These are phyloP conservation scores for Diaporthe australafricana DNA, from an alignment of 2,329 filamentous ascomycete genomes.

Conservation along the genomic window DNA sequence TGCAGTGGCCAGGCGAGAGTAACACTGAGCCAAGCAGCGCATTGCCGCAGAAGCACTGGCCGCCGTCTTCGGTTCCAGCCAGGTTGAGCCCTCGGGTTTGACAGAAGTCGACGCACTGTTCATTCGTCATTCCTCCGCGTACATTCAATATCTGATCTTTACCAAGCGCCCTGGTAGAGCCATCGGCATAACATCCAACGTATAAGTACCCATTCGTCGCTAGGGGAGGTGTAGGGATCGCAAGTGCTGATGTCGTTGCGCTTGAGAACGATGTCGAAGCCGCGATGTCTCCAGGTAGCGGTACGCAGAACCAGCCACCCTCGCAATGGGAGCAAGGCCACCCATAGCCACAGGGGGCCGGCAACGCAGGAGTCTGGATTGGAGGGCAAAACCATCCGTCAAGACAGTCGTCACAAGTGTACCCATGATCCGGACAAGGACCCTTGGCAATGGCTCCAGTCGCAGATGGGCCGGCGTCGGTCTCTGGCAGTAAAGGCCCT, in stretches of 20 bases:
- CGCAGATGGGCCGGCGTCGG: not conserved
- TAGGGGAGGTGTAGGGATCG: not conserved
- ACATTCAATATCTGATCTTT: constrained; percentile 10
- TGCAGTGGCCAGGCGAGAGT: constrained; percentile 59
- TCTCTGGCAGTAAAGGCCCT: not conserved
- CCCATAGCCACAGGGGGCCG: constrained; percentile 35
- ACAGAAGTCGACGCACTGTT: constrained; percentile 60
- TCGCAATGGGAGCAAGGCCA: constrained; percentile 38
- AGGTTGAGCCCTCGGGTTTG: constrained; percentile 55
- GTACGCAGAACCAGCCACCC: constrained; percentile 36
- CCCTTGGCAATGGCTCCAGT: not conserved
- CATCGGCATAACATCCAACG: constrained; percentile 34
- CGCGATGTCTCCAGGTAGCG: constrained; percentile 13
- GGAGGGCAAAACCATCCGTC: constrained; percentile 38
- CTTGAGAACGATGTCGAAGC: not conserved
- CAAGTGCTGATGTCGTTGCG: not conserved
- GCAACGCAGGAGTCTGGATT: constrained; percentile 34
- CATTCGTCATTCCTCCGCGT: constrained; percentile 34
- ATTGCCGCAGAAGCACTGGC: constrained; percentile 62
- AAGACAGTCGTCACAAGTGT: constrained; percentile 36
- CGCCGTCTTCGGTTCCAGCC: constrained; percentile 61
- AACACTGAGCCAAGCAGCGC: constrained; percentile 51
- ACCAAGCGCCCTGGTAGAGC: constrained; percentile 22
- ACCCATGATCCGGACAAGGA: constrained; percentile 35
- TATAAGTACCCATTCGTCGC: constrained; percentile 24